phyloP scores from a whole-genome alignment of 176 grass and related monocot genomes.

The Musa beccarii region DNA sequence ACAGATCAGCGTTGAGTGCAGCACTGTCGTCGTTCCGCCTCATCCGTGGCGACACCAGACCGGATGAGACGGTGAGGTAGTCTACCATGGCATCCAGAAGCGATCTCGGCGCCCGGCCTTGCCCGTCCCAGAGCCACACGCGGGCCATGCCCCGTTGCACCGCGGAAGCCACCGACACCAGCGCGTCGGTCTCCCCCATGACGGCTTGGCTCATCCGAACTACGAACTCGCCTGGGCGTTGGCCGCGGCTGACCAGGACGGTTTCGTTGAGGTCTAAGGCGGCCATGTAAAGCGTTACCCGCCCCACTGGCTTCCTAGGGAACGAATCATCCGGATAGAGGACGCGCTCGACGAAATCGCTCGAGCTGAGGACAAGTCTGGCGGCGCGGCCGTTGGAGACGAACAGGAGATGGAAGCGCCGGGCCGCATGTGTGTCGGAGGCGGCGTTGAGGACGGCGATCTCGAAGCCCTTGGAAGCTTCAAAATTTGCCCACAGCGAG shows the following conservation, averaged over 20 bases:
- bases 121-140: slow-evolving; percentile 24
- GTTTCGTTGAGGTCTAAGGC: not conserved
- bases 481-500: slow-evolving; percentile 48
- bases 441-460: slow-evolving; percentile 27
- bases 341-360: slow-evolving; percentile 32
- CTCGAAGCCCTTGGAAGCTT: slow-evolving; percentile 43
- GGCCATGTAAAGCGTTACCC: slow-evolving; percentile 20
- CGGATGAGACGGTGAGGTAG: slow-evolving; percentile 13
- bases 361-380: slow-evolving; percentile 36
- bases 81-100: slow-evolving; percentile 19
- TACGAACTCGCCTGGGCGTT: slow-evolving; percentile 15
- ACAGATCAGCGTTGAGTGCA: not conserved
- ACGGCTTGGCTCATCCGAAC: slow-evolving; percentile 6
- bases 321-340: slow-evolving; percentile 60
- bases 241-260: not conserved
- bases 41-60: too few species aligned
- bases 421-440: not conserved
- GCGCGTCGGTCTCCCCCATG: slow-evolving; percentile 4
- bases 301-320: slow-evolving; percentile 28
- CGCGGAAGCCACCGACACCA: slow-evolving; percentile 6
- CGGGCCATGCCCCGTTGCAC: slow-evolving; percentile 23
- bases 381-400: slow-evolving; percentile 64
- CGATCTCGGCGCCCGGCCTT: slow-evolving; percentile 1
- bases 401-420: slow-evolving; percentile 57
- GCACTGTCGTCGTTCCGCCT: too few species aligned